Conservation (phyloP, 768 basidiomycete species). For the Russula virescens region DNA sequence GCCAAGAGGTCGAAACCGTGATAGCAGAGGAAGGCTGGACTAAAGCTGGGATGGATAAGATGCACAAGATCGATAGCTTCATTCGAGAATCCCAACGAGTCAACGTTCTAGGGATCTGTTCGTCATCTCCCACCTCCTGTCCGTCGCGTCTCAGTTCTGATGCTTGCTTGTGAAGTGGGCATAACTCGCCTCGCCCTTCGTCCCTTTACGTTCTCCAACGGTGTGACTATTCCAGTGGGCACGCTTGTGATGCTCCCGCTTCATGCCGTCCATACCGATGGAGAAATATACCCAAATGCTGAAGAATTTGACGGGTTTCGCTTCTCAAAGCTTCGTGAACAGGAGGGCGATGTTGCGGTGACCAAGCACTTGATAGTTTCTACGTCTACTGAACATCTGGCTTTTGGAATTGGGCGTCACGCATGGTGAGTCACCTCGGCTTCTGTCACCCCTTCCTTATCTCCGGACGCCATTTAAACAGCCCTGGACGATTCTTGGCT, state of each 20-base stretch:
- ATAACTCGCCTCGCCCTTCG: slow-evolving; percentile 28
- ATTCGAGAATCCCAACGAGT: slow-evolving; percentile 30
- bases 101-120: slow-evolving; percentile 21
- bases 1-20: slow-evolving; percentile 25
- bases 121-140: background rate
- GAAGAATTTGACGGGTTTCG: slow-evolving; percentile 38
- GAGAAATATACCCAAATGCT: slow-evolving; percentile 25
- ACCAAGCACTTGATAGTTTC: slow-evolving; percentile 33
- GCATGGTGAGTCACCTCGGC: slow-evolving; percentile 25
- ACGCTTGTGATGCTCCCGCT: slow-evolving; percentile 28
- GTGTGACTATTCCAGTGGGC: slow-evolving; percentile 36
- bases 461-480: slow-evolving; percentile 25
- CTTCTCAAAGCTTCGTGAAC: slow-evolving; percentile 35
- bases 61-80: slow-evolving; percentile 36
- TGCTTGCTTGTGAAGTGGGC: slow-evolving; percentile 14
- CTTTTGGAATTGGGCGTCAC: slow-evolving; percentile 30
- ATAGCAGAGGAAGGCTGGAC: slow-evolving; percentile 21
- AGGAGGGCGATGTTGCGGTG: slow-evolving; percentile 27
- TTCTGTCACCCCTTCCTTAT: background rate
- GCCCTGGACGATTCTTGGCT: slow-evolving; percentile 29
- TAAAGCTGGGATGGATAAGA: slow-evolving; percentile 29
- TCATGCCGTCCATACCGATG: slow-evolving; percentile 30
- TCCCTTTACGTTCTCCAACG: too few relatives aligned
- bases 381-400: slow-evolving; percentile 29
- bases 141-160: background rate